These are phyloP conservation scores for Phytopythium boreale DNA, from an alignment of 352 stramenopile genomes.

Conservation along the genomic window DNA sequence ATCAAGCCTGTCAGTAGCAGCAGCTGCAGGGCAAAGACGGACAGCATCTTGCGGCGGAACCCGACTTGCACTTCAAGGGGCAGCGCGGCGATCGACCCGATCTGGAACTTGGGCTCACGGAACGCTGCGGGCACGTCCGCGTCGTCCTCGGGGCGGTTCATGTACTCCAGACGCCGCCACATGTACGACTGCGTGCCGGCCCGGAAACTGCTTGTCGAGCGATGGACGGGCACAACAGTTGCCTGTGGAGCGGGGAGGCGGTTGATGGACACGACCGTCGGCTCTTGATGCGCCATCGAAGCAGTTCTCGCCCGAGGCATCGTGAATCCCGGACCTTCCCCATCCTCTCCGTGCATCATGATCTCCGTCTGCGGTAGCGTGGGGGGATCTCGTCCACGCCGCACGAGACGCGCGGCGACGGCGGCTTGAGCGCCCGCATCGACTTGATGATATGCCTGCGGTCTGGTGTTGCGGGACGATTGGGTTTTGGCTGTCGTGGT, in stretches of 20 bases:
- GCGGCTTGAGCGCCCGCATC: background rate
- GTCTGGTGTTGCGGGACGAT: background rate
- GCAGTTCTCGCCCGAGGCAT: background rate
- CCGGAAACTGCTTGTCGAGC: slow-evolving; percentile 3
- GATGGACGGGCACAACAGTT: background rate
- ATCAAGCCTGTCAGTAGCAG: slow-evolving; percentile 33
- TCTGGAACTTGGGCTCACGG: slow-evolving; percentile 6
- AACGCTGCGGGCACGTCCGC: background rate
- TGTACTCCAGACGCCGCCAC: slow-evolving; percentile 7
- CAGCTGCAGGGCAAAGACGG: slow-evolving; percentile 41
- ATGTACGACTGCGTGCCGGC: slow-evolving; percentile 1
- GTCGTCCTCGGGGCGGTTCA: slow-evolving; percentile 7
- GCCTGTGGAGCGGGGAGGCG: background rate
- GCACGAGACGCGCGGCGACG: slow-evolving; percentile 6
- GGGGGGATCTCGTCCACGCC: background rate
- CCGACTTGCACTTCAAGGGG: slow-evolving; percentile 38
- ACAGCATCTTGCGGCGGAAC: slow-evolving; percentile 46
- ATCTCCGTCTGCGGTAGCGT: slow-evolving; percentile 5
- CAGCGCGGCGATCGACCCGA: slow-evolving; percentile 30
- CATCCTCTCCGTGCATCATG: background rate
- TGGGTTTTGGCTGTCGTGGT: background rate
- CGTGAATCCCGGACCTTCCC: background rate
- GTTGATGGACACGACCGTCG: background rate
- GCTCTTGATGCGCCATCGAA: background rate
- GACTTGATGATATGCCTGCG: background rate